phyloP scores from a whole-genome alignment of 2,329 filamentous ascomycete genomes.

The Colletotrichum lindemuthianum region DNA sequence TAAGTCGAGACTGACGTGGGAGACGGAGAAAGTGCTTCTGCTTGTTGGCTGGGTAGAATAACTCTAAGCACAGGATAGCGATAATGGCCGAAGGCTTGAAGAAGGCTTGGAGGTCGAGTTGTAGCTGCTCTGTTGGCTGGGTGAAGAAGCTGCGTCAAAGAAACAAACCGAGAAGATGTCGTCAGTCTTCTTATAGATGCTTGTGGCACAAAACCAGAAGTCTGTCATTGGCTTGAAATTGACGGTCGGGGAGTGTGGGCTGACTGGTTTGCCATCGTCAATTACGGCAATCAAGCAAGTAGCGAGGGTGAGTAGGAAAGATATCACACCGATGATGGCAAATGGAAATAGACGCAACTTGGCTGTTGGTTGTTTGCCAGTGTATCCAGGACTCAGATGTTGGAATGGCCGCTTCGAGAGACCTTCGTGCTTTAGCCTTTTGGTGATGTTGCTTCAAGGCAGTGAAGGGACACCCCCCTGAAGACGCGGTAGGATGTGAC shows the following conservation, averaged over 20 bases:
- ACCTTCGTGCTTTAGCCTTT: slow-evolving; percentile 32
- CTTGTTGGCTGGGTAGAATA: no score
- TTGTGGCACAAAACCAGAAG: slow-evolving; percentile 33
- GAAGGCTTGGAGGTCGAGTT: not conserved
- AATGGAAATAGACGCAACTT: slow-evolving; percentile 32
- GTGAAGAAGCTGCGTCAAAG: slow-evolving; percentile 19
- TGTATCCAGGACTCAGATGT: slow-evolving; percentile 26
- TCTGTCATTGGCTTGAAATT: slow-evolving; percentile 36
- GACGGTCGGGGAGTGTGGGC: slow-evolving; percentile 33
- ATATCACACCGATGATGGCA: slow-evolving; percentile 37
- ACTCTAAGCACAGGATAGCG: not conserved
- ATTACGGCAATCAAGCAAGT: slow-evolving; percentile 28
- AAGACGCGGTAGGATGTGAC: slow-evolving; percentile 20
- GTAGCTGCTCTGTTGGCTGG: slow-evolving; percentile 6
- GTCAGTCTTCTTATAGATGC: slow-evolving; percentile 37
- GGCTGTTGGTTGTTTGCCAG: slow-evolving; percentile 37
- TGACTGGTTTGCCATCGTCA: slow-evolving; percentile 38
- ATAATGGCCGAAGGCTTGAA: not conserved
- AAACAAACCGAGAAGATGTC: slow-evolving; percentile 16
- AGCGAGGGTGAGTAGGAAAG: slow-evolving; percentile 21
- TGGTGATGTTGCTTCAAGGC: slow-evolving; percentile 32
- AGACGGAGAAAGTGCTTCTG: no score
- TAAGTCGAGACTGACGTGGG: no score
- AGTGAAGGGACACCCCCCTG: slow-evolving; percentile 35
- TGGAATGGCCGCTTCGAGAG: slow-evolving; percentile 24